Conservation (phyloP, 352 stramenopile genomes). For the Phytophthora kernoviae region DNA sequence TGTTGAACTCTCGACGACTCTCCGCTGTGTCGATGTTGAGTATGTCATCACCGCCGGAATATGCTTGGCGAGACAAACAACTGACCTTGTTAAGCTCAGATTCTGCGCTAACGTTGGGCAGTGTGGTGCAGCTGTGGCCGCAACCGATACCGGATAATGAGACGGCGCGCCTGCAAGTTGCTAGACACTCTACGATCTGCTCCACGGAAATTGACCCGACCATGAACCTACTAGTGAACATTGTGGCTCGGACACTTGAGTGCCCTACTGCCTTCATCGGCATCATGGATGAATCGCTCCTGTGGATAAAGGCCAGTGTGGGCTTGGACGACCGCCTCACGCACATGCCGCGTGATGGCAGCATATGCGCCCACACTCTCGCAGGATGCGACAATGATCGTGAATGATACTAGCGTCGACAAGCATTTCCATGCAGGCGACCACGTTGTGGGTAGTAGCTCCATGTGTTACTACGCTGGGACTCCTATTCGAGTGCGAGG, state of each 20-base stretch:
- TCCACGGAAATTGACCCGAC: constrained; percentile 65
- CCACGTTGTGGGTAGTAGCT: constrained; percentile 38
- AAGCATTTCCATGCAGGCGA: constrained; percentile 73
- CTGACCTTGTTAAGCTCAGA: constrained; percentile 62
- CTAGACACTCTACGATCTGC: constrained; percentile 55
- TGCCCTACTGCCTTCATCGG: constrained; percentile 74
- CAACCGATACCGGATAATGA: constrained; percentile 53
- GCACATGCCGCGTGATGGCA: constrained; percentile 62
- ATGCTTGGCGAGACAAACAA: constrained; percentile 38
- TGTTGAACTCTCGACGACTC: constrained; percentile 14
- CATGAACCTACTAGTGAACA: constrained; percentile 73
- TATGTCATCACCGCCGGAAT: constrained; percentile 13
- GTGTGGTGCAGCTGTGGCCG: constrained; percentile 71
- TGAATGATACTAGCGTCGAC: constrained; percentile 64
- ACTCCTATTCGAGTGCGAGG: constrained; percentile 59
- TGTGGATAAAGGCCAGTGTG: constrained; percentile 74
- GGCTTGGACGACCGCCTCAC: constrained; percentile 56
- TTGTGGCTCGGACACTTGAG: constrained; percentile 69
- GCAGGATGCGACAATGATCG: constrained; percentile 61
- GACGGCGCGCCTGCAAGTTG: constrained; percentile 49
- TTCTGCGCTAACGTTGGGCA: constrained; percentile 64
- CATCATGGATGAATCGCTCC: constrained; percentile 54
- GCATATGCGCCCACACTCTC: constrained; percentile 50
- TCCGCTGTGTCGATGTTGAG: constrained; percentile 35
- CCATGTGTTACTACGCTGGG: constrained; percentile 72